These are phyloP conservation scores for Monosporascus sp. DNA, from an alignment of 2,329 filamentous ascomycete species.

Conservation along the genomic window DNA sequence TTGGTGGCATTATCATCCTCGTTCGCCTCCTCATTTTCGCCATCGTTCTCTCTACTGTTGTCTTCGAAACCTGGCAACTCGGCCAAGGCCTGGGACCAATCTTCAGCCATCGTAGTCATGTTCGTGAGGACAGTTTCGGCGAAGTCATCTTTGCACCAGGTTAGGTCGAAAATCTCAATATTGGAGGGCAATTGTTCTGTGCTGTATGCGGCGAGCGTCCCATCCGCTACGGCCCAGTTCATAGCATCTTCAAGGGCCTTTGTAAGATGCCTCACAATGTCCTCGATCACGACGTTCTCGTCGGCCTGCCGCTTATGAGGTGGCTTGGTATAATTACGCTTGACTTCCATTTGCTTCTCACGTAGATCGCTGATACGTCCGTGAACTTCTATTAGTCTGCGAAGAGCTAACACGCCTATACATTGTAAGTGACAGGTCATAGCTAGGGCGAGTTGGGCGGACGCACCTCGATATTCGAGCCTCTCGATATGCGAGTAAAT, in stretches of 20 bases:
- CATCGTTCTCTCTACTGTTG: no score
- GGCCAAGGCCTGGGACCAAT: constrained; percentile 14
- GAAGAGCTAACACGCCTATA: constrained; percentile 19
- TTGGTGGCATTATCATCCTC: not conserved
- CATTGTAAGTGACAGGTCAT: constrained; percentile 2
- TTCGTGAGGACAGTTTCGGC: constrained; percentile 12
- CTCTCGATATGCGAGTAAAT: constrained; percentile 23
- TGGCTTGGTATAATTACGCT: constrained; percentile 1
- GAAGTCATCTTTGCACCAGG: constrained; percentile 9
- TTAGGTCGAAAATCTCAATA: constrained; percentile 17
- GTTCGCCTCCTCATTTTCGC: not conserved
- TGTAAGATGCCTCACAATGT: constrained; percentile 16
- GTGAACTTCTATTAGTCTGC: constrained; percentile 21
- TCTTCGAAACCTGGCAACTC: not conserved
- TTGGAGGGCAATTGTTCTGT: constrained; percentile 14
- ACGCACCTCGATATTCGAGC: constrained; percentile 25
- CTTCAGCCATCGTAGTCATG: constrained; percentile 14
- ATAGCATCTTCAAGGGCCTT: constrained; percentile 15
- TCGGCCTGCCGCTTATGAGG: constrained; percentile 3
- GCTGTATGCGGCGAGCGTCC: constrained; percentile 12
- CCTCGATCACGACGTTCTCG: constrained; percentile 3
- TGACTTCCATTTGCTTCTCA: constrained; percentile 7
- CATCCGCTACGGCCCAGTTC: constrained; percentile 23
- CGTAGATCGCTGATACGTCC: constrained; percentile 20
- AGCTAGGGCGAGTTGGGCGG: not conserved